Percentiles rank a stretch among this genome's conserved stretches.
These are phyloP conservation scores for Furcasterigmium furcatum DNA, from an alignment of 2,329 filamentous ascomycete species.

Conservation along the genomic window DNA sequence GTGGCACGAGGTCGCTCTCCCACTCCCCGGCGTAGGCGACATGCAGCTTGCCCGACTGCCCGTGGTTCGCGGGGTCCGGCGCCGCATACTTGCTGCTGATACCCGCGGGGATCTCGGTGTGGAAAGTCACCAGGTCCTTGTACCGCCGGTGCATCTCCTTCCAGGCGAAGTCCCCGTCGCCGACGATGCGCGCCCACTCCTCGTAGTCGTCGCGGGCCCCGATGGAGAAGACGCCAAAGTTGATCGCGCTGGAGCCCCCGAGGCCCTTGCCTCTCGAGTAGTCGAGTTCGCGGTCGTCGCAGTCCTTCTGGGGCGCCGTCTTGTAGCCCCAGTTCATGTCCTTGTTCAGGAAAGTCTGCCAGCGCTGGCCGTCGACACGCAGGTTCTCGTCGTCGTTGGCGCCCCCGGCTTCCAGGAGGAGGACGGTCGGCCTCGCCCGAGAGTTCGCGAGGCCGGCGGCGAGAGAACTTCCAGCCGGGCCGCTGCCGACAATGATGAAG, in stretches of 20 bases:
- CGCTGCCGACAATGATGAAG: slow-evolving; percentile 20
- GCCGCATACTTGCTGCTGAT: slow-evolving; percentile 42
- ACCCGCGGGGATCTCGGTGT: slow-evolving; percentile 31
- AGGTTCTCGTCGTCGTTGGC: slow-evolving; percentile 41
- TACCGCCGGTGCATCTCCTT: slow-evolving; percentile 45
- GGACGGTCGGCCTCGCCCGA: slow-evolving; percentile 43
- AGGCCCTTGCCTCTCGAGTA: slow-evolving; percentile 48
- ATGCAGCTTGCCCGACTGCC: slow-evolving; percentile 41
- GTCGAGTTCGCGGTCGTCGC: slow-evolving; percentile 38
- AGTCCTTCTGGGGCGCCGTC: slow-evolving; percentile 41
- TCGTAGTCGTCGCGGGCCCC: slow-evolving; percentile 61
- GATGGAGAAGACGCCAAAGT: slow-evolving; percentile 50
- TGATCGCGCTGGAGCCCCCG: slow-evolving; percentile 50
- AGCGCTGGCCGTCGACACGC: slow-evolving; percentile 53
- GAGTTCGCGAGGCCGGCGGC: slow-evolving; percentile 49
- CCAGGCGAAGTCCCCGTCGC: slow-evolving; percentile 55
- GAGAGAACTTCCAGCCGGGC: slow-evolving; percentile 56
- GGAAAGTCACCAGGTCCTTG: slow-evolving; percentile 51
- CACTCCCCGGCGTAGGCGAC: slow-evolving; percentile 44
- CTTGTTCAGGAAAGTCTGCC: slow-evolving; percentile 42
- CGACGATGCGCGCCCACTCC: slow-evolving; percentile 53
- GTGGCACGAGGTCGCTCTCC: slow-evolving; percentile 42
- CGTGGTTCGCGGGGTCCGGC: slow-evolving; percentile 43
- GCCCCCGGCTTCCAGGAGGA: slow-evolving; percentile 60
- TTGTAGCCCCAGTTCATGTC: slow-evolving; percentile 52